Evolutionary conservation across 2,329 filamentous ascomycete species (phyloP).

Genomic region (Drechslerella dactyloides): DNA sequence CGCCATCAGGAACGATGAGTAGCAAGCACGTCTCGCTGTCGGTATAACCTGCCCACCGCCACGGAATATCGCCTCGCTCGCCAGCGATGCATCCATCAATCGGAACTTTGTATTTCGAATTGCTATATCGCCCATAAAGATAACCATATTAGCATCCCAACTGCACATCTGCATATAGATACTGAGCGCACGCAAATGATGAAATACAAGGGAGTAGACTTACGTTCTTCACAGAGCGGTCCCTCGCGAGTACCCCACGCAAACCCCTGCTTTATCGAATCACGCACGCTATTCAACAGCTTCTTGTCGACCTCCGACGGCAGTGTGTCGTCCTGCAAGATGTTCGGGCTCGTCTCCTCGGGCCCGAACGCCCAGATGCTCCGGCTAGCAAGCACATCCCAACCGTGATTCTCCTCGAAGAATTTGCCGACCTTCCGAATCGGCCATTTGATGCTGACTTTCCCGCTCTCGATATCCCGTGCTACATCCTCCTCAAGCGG

Average conservation of each 20-base stretch:
- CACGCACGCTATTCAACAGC: conserved; percentile 81
- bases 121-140: conserved; percentile 61
- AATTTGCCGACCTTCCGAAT: conserved; percentile 93
- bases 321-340: conserved; percentile 93
- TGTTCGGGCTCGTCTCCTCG: conserved; percentile 91
- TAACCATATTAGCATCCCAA: no score
- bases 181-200: conserved; percentile 37
- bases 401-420: conserved; percentile 96
- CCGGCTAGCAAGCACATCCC: conserved; percentile 89
- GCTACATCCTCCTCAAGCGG: conserved; percentile 94
- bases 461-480: conserved; percentile 88
- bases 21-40: conserved; percentile 88
- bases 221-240: conserved; percentile 94
- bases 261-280: conserved; percentile 94
- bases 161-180: conserved; percentile 34
- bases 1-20: conserved; percentile 96
- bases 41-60: conserved; percentile 98
- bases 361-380: conserved; percentile 99
- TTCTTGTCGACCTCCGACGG: conserved; percentile 95
- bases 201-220: conserved; percentile 60
- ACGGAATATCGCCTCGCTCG: conserved; percentile 88
- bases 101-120: conserved; percentile 99
- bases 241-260: conserved; percentile 96
- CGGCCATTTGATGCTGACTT: conserved; percentile 89
- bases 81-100: conserved; percentile 86